A percentile compares a stretch with the other conserved stretches of the same genome.
phyloP scores from a whole-genome alignment of 352 stramenopile species.

The Phytophthora europaea region DNA sequence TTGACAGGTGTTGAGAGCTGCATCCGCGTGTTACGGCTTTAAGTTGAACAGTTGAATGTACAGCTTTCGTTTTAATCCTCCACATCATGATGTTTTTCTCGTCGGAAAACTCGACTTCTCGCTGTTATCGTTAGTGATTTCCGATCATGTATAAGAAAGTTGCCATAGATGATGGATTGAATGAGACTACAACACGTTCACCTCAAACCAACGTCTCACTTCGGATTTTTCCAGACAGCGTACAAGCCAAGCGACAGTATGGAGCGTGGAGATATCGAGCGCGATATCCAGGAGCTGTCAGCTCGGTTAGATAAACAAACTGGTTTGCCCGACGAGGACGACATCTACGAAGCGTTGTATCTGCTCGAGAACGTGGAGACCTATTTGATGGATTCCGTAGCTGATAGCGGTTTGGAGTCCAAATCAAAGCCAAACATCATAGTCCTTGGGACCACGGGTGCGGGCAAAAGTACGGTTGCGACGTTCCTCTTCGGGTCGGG shows the following conservation, averaged over 20 bases:
- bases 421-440: conserved; percentile 9
- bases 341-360: conserved; percentile 13
- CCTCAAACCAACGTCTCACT: not conserved
- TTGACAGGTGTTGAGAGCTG: too few species aligned
- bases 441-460: conserved; percentile 20
- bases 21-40: too few species aligned
- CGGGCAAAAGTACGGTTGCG: conserved; percentile 21
- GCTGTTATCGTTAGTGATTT: not conserved
- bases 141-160: not conserved
- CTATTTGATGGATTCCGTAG: conserved; percentile 11
- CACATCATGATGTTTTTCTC: too few species aligned
- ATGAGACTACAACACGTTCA: too few species aligned
- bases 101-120: too few species aligned
- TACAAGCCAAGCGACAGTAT: not conserved
- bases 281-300: not conserved
- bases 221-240: not conserved
- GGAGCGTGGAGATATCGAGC: not conserved
- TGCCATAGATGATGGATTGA: not conserved
- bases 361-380: conserved; percentile 17
- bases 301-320: not conserved
- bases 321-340: not conserved
- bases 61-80: too few species aligned
- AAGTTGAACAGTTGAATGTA: too few species aligned
- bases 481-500: conserved; percentile 32
- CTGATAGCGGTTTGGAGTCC: not conserved